phyloP scores from a whole-genome alignment of 140 eudicot species.

The Bidens hawaiensis region DNA sequence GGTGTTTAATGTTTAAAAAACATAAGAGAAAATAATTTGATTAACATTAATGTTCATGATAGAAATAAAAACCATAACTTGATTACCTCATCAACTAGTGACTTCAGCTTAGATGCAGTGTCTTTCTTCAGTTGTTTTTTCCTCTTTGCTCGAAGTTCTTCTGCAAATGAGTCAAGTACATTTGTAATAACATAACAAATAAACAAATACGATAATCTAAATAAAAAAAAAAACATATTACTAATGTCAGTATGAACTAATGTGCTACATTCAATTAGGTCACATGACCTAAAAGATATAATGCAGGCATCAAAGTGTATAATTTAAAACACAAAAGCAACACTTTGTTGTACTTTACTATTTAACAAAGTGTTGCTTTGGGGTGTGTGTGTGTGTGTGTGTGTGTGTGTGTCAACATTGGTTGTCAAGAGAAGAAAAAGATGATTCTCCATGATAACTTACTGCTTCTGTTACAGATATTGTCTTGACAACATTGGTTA shows the following conservation, averaged over 20 bases:
- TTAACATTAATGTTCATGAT: conserved; percentile 1
- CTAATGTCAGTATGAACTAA: background rate
- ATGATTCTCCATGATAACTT: background rate
- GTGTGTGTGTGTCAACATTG: no score
- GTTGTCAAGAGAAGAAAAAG: background rate
- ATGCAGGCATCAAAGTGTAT: conserved; percentile 1
- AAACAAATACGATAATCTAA: background rate
- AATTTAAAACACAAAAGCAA: no score
- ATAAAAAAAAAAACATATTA: background rate
- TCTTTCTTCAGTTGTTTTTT: conserved; percentile 96
- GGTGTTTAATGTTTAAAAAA: background rate
- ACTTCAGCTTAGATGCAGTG: conserved; percentile 84
- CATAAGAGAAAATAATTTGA: background rate
- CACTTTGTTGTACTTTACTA: no score
- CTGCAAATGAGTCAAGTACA: conserved; percentile 42
- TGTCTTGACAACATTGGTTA: background rate
- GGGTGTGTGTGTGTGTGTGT: no score
- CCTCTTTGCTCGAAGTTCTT: conserved; percentile 84
- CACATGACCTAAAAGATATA: background rate
- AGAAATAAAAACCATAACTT: background rate
- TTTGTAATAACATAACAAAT: background rate
- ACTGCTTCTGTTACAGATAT: background rate
- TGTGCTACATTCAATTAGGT: conserved; percentile 4
- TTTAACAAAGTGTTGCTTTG: no score
- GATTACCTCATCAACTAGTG: conserved; percentile 85